Base-by-base conservation (phyloP, 2,329 filamentous ascomycete genomes). In the Mariannaea sp. region DNA sequence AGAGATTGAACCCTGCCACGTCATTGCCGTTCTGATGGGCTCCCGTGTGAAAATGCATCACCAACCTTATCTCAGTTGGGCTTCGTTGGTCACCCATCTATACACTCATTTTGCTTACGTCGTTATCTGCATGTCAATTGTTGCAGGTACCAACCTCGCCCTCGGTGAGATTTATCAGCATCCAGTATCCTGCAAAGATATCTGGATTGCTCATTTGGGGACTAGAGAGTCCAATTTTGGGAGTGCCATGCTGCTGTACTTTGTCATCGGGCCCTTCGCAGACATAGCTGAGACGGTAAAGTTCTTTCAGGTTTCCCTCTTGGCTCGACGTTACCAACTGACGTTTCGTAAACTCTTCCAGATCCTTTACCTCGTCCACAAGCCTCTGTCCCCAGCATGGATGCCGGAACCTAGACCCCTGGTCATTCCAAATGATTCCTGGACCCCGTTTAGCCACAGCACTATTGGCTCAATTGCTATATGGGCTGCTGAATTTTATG, bases 221-320 rank as follows among this genome's bases (percentile, higher is more conserved):
- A 27, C 9, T 20, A 9, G 14, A 12, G 48, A 50, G 3, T 27
- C 14, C 7, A 10, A n/a, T 22, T 22, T 43, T 7, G 20, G 39
- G 14, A 19, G 39, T 22, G 13, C 20, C 5, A 3, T 38, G 3
- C 5, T 43, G 7, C 14, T 8, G 5, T 10, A 16, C 5, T 39
- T 50, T 30, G 14, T 50, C 12, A n/a, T 17, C 0, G 39, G 39
- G 5, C 40, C 48, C 19, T 22, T 51, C 3, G 9, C 30, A 4
- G 47, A 50, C n/a, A 16, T 38, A 16, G 30, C 47, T 7, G 39
- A 44, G 30, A 50, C 30, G 22, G 39, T 50, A 44, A 26, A 27
- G n/a, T n/a, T n/a, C n/a, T n/a, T n/a, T 6, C 19, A 40, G 7
- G 12, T 9, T 3, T 12, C 7, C 5, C 7, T 32, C 10, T 26